Evolutionary conservation across 1,284 basidiomycete species (phyloP), one percentile per base, ranked within the genome.

Genomic region (Naganishia albida): DNA sequence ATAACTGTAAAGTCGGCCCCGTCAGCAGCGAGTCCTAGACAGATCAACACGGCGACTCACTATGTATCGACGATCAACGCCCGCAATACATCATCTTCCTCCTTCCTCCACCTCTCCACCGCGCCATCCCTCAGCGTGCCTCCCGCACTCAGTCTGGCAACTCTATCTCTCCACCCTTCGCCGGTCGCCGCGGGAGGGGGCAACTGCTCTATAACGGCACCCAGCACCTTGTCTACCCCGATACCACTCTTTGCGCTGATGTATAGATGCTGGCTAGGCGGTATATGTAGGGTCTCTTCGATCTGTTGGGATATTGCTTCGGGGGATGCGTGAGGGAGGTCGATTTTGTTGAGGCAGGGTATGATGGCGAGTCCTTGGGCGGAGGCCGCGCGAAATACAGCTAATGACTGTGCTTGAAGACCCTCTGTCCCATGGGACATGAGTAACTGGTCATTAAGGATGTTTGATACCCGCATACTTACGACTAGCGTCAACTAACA

Each of bases 351-450:
- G 56, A 98, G 82, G 20, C 97, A 89, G 2, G 95, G 93, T 46
- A 99, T 89, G 62, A 99, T 89, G 42, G 84, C 87, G 23, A 98
- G 80, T 1, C 89, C 87, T 54, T 88, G 84, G 74, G 93, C 90
- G 72, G 84, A 83, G 0, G 94, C 94, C 62, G 90, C 86, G 71
- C 95, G 90, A 72, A 90, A 95, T 6, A 99, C 96, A 0, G 92
- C 95, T 64, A 99, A 88, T 6, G 94, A 93, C 78, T 99, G 96
- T 0, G 96, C 95, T 79, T 99, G 96, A 6, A 99, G 88, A 15
- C 95, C 95, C 82, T 98, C 80, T 79, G 65, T 12, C 18, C 6
- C 4, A 34, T 34, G 34, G 6, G 10, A 34, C 34, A 34, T 34
- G 34, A 6, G 4, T 34, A 10, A 10, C 34, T 34, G 6, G 4